phyloP scores from a whole-genome alignment of 2,329 filamentous ascomycete genomes.

The Claviceps pusilla region DNA sequence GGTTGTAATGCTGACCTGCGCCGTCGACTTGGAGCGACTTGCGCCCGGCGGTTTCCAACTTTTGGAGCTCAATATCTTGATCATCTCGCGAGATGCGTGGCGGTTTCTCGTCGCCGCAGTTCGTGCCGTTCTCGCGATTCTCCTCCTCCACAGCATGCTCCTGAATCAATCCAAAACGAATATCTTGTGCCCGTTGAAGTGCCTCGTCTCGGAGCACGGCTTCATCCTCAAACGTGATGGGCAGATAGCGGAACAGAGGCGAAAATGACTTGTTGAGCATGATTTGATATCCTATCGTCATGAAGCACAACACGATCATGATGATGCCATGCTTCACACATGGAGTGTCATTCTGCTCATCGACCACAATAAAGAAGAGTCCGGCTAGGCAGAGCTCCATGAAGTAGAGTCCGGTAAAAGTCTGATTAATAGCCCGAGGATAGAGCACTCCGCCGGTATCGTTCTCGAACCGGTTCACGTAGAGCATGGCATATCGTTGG shows the following conservation, averaged over 20 bases:
- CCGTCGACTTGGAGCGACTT: background rate
- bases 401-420: slow-evolving; percentile 86
- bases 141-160: slow-evolving; percentile 29
- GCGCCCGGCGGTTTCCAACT: slow-evolving; percentile 11
- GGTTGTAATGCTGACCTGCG: slow-evolving; percentile 23
- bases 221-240: slow-evolving; percentile 91
- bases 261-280: slow-evolving; percentile 71
- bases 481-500: slow-evolving; percentile 92
- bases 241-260: slow-evolving; percentile 75
- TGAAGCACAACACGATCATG: slow-evolving; percentile 61
- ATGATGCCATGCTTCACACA: slow-evolving; percentile 66
- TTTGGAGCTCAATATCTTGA: slow-evolving; percentile 25
- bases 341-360: slow-evolving; percentile 35
- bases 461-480: slow-evolving; percentile 75
- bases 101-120: slow-evolving; percentile 16
- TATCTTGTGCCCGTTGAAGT: slow-evolving; percentile 66
- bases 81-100: slow-evolving; percentile 20
- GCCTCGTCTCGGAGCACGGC: slow-evolving; percentile 81
- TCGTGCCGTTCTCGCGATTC: slow-evolving; percentile 16
- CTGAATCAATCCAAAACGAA: slow-evolving; percentile 46
- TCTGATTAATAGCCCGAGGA: slow-evolving; percentile 83
- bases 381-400: slow-evolving; percentile 87
- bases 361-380: slow-evolving; percentile 64
- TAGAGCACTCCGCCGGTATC: slow-evolving; percentile 91
- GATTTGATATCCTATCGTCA: slow-evolving; percentile 66